phyloP scores from a whole-genome alignment of 2,329 filamentous ascomycete genomes.

The Trichoderma sp. region DNA sequence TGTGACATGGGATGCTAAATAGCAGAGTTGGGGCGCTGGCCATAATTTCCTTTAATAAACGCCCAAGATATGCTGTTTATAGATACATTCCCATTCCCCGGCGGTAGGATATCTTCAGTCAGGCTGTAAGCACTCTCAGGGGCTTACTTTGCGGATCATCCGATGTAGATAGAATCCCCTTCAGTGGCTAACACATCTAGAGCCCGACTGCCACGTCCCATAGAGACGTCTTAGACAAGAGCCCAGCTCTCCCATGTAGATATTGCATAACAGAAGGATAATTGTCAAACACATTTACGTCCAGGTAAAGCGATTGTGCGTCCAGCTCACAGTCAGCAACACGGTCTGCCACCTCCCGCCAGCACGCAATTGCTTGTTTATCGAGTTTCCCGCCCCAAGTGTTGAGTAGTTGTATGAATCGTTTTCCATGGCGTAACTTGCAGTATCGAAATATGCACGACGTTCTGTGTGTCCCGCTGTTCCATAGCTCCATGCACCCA shows the following conservation, averaged over 20 bases:
- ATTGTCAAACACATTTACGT: not conserved
- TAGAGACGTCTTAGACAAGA: not conserved
- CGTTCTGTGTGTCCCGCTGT: not conserved
- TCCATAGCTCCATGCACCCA: not conserved
- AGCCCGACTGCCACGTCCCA: not conserved
- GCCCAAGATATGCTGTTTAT: no score
- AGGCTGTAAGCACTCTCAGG: no score
- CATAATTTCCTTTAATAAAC: no score
- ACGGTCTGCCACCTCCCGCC: not conserved
- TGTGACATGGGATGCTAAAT: no score
- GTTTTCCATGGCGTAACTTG: not conserved
- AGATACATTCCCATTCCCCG: no score
- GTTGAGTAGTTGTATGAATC: not conserved
- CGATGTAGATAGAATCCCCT: no score
- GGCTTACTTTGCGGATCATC: no score
- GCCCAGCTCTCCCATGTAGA: fast-evolving
- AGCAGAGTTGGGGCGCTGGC: no score
- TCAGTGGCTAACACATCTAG: not conserved
- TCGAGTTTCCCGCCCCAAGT: not conserved
- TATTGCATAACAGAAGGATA: not conserved
- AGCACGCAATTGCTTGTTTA: not conserved
- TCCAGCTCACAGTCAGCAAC: not conserved
- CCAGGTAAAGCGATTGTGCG: not conserved
- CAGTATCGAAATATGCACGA: not conserved
- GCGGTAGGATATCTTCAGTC: no score